Base-by-base conservation (phyloP, 768 basidiomycete genomes). In the Lentinula aciculospora region DNA sequence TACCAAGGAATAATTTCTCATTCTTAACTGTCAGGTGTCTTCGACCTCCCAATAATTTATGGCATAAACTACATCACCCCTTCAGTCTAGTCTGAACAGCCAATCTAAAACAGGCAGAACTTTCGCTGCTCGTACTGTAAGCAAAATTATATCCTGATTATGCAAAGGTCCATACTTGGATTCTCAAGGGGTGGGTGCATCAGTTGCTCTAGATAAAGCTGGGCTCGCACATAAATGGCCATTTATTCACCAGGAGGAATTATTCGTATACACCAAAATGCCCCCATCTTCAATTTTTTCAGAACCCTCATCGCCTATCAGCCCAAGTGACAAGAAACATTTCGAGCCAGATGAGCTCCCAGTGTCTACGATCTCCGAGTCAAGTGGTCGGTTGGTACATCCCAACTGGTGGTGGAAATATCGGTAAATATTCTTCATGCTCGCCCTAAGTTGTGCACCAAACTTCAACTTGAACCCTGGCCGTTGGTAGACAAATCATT, bases 391-490 rank as follows among this genome's bases (percentile, higher is more conserved):
- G 10, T 54, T 54, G 12, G 36, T 54, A 21, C 53, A 37, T 42
- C 53, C 53, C 13, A 54, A 54, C 21, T 54, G 53, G 53, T 54
- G 53, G 53, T 54, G 53, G 53, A 54, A 54, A 15, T 54, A 54
- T n/a, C 53, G 53, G 53, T 54, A 31, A 44, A 21, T 12, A n/a
- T 7, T 21, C 17, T 23, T 53, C 25, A 10, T 21, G n/a, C 29
- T 29, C 28, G 10, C 10, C 10, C 23, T 8, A 5, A 9, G n/a
- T 31, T 50, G 9, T 31, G 29, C 12, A 6, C 21, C 6, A 19
- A 25, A 50, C 13, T 21, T 23, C 10, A n/a, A 21, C 10, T 36
- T 53, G 12, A 25, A n/a, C 23, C 36, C 21, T n/a, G n/a, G n/a
- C n/a, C n/a, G 0, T 19, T 39, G 13, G 37, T 5, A 56, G 55